Base-by-base conservation (phyloP, 306 rosid species). In the Quercus gilva region DNA sequence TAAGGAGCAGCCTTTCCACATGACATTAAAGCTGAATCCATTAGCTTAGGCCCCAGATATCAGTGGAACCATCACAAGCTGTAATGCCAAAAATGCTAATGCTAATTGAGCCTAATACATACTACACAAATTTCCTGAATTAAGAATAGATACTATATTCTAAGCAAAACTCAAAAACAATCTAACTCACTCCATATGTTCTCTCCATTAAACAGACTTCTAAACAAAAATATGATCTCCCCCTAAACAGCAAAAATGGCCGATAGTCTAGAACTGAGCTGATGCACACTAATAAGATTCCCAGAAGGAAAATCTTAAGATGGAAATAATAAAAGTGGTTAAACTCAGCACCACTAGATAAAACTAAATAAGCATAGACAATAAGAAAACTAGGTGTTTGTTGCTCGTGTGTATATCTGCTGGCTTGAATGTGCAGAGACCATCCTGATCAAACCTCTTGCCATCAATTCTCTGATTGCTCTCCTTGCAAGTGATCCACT, bases 371-470 rank as follows among this genome's bases (percentile, higher is more conserved):
- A 1, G 20, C 53, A 72, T 4, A 56, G 55, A 11, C 6, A 21
- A 57, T 2, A 13, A 25, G 13, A 57, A 74, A 76, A 64, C 67
- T 90, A 90, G 64, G 94, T 88, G 87, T 90, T 90, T 28, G 94
- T 85, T 4, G 94, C 92, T 81, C 94, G 82, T 6, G 94, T 85
- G 90, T 88, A 87, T 51, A 87, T 90, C 90, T 90, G 90, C 90
- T 88, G 94, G 75, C 92, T 88, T 41, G 92, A 33, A 51, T 90
- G 92, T 5, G 86, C 63, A 55, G 91, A 87, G 25, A 90, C 90
- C 91, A 90, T 64, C 86, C 91, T 80, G 83, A 90, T 90, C 58
- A 74, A 74, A 26, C 94, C 94, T 77, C 85, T 80, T 2, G 92
- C 91, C 92, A 90, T 86, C 87, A 90, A 82, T 14, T 90, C 92